A percentile compares a stretch with the other conserved stretches of the same genome.
phyloP scores from a whole-genome alignment of 345 rosid genomes.

The Citrus unshiu region DNA sequence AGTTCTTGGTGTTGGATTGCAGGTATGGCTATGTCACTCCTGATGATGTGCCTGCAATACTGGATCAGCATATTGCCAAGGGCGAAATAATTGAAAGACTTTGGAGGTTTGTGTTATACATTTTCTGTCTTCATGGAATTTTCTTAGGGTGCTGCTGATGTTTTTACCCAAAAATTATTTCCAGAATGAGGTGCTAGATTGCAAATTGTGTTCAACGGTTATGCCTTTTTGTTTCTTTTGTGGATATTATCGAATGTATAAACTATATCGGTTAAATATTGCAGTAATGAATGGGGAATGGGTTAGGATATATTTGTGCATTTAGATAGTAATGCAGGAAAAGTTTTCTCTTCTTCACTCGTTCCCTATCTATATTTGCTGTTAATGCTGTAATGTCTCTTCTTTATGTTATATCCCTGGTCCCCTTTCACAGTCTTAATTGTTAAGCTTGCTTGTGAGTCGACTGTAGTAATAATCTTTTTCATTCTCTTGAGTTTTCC shows the following conservation, averaged over 20 bases:
- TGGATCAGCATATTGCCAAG: conserved; percentile 82
- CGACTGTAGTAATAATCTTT: background rate
- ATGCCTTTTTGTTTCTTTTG: background rate
- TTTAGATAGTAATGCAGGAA: background rate
- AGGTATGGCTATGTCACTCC: conserved; percentile 99
- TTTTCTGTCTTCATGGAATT: conserved; percentile 6
- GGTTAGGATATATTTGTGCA: background rate
- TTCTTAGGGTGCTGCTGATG: background rate
- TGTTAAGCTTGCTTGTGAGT: background rate
- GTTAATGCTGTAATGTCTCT: background rate
- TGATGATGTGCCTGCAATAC: conserved; percentile 75
- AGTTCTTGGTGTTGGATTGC: conserved; percentile 14
- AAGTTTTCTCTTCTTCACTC: background rate
- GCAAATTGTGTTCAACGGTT: background rate
- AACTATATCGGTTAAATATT: background rate
- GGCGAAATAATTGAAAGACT: conserved; percentile 68
- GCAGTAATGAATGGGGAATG: background rate
- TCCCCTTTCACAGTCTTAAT: background rate
- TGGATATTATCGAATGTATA: background rate
- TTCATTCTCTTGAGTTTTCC: background rate
- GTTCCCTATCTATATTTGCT: background rate
- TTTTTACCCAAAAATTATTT: background rate
- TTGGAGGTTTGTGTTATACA: conserved; percentile 59
- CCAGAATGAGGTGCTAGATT: background rate
- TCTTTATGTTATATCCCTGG: background rate